Base-by-base conservation (phyloP, 164 flowering plant species). In the Kalanchoe fedtschenkoi region DNA sequence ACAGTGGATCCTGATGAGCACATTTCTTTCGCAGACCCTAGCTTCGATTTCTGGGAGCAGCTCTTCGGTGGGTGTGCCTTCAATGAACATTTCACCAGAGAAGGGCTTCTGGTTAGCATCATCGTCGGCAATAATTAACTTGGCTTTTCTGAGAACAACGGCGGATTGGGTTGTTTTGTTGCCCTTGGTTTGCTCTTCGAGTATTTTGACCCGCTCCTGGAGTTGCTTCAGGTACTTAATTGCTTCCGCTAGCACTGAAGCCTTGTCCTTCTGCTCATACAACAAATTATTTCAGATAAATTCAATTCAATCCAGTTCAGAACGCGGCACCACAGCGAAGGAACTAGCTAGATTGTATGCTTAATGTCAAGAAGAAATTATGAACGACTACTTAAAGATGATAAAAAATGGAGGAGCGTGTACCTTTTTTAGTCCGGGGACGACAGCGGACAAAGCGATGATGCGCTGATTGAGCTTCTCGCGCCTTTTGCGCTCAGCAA, bases 231-330 rank as follows among this genome's bases (percentile, higher is more conserved):
- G 60, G 70, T 89, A 78, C 73, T 80, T 86, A 33, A 81, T 76
- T 4, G 96, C 87, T 58, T 83, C 97, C 63, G 81, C 87, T 41
- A 91, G 85, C 58, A 91, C 87, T 34, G 97, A 79, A 66, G 96
- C 95, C 67, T 89, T 91, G 77, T 89, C 96, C 92, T 80, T 82
- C 97, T 91, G 65, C 14, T 41, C n/a, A 42, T 13, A 16, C 10
- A 22, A n/a, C 2, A 34, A 59, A 53, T 13, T 22, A 24, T 8
- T 8, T 15, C 11, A 28, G 60, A 10, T 30, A 28, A 55, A 10
- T 30, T 24, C 59, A n/a, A n/a, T n/a, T n/a, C n/a, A 28, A 10
- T 24, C 29, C 29, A 28, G 3, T 1, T 4, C 13, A 1, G 19
- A 24, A n/a, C 13, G 10, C 10, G 2, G 33, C 59, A 30, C 14